These are phyloP conservation scores for Acer campestre DNA, from an alignment of 345 rosid species.

Conservation along the genomic window DNA sequence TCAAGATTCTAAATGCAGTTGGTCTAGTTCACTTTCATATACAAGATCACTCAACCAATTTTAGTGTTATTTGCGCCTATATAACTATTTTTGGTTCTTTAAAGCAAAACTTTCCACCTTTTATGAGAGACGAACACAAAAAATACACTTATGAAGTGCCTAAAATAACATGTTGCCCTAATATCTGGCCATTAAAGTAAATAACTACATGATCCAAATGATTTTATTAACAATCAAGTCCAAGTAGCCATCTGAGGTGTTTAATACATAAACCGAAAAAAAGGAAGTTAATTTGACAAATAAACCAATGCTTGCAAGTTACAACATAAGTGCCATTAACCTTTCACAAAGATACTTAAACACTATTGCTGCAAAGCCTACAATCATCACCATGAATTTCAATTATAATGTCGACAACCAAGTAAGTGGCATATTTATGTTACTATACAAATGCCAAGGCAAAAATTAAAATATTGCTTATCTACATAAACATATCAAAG, in stretches of 20 bases:
- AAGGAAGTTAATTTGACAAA: neutral
- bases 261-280: neutral
- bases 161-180: neutral
- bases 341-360: neutral
- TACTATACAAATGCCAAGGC: conserved; percentile 7
- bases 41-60: too few relatives aligned
- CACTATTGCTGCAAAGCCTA: neutral
- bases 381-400: neutral
- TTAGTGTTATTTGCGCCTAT: neutral
- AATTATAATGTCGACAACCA: neutral
- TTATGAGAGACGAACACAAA: neutral
- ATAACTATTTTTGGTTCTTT: neutral
- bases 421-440: neutral
- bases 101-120: neutral
- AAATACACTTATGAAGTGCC: neutral
- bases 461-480: neutral
- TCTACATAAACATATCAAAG: conserved; percentile 4
- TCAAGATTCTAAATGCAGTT: too few relatives aligned
- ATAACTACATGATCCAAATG: neutral
- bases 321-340: neutral
- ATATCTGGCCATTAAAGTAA: neutral
- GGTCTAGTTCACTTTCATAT: too few relatives aligned
- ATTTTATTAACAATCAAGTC: neutral
- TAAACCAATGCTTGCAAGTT: neutral
- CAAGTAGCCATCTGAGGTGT: neutral